Percentiles rank a stretch among this genome's conserved stretches.
Conservation (phyloP, 2,329 filamentous ascomycete genomes). For the Claviceps cyperi region DNA sequence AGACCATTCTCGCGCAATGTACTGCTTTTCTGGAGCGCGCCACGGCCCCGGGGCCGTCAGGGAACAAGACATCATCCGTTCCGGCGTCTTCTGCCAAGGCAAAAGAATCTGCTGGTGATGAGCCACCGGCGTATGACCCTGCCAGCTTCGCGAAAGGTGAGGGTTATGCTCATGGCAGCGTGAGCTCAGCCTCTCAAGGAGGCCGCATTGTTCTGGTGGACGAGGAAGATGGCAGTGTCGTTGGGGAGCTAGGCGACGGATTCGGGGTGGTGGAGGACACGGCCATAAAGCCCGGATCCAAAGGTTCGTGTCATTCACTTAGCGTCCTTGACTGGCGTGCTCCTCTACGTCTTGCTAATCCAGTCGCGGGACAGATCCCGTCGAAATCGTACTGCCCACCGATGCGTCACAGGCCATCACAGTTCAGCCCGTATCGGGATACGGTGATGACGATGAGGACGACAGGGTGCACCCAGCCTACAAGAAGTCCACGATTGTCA, state of each 20-base stretch:
- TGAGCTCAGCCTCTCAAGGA: constrained; percentile 36
- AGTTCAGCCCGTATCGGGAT: constrained; percentile 50
- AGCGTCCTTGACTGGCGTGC: no score
- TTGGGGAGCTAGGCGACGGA: constrained; percentile 76
- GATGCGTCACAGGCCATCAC: constrained; percentile 50
- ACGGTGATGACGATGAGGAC: constrained; percentile 35
- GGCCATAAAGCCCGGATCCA: constrained; percentile 69
- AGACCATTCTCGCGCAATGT: constrained; percentile 95
- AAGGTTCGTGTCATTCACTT: constrained; percentile 45
- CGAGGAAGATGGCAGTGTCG: constrained; percentile 89
- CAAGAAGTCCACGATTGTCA: constrained; percentile 71
- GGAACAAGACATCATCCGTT: constrained; percentile 14
- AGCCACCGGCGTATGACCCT: constrained; percentile 60
- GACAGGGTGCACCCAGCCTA: constrained; percentile 68
- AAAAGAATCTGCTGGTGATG: constrained; percentile 26
- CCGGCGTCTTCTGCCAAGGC: constrained; percentile 22
- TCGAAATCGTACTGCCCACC: constrained; percentile 60
- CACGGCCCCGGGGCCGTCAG: constrained; percentile 37
- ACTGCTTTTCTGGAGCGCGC: constrained; percentile 87
- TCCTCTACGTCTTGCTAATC: not conserved
- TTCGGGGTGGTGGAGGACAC: constrained; percentile 68
- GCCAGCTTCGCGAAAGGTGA: constrained; percentile 66
- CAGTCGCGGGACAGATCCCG: constrained; percentile 39
- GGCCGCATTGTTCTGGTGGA: constrained; percentile 87
- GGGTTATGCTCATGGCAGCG: constrained; percentile 53